phyloP scores from a whole-genome alignment of 176 grass and related monocot genomes.

The Oryza punctata region DNA sequence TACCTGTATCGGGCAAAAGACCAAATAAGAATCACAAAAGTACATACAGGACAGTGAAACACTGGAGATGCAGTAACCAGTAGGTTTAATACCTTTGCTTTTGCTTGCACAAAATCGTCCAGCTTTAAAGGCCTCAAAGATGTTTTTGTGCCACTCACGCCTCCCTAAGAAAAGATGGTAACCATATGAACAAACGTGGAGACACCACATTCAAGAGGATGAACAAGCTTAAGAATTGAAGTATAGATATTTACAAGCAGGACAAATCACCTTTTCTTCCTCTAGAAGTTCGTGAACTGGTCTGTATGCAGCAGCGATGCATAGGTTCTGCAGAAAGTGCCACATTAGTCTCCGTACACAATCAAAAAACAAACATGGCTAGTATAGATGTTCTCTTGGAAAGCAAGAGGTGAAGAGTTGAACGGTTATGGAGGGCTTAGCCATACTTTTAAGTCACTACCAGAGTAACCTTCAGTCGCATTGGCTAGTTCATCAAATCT shows the following conservation, averaged over 20 bases:
- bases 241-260: slow-evolving; percentile 2
- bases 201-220: neutral
- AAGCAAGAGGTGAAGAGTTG: neutral
- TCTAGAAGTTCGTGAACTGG: slow-evolving; percentile 91
- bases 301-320: slow-evolving; percentile 87
- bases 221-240: neutral
- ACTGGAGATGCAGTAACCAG: neutral
- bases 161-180: slow-evolving; percentile 45
- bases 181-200: slow-evolving; percentile 29
- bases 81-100: slow-evolving; percentile 69
- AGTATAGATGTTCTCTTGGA: neutral
- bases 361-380: slow-evolving; percentile 5
- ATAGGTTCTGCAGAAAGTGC: slow-evolving; percentile 70
- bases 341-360: neutral
- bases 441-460: slow-evolving; percentile 90
- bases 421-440: neutral
- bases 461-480: slow-evolving; percentile 90
- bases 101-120: slow-evolving; percentile 88
- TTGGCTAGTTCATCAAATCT: slow-evolving; percentile 68
- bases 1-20: slow-evolving; percentile 53
- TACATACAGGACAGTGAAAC: neutral
- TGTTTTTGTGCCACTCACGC: slow-evolving; percentile 23
- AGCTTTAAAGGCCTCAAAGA: slow-evolving; percentile 66
- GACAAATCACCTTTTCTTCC: slow-evolving; percentile 61
- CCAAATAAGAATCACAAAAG: neutral